Evolutionary conservation across 495 filamentous ascomycete genomes (phyloP).

Genomic region (Penicillium simplicissimum): DNA sequence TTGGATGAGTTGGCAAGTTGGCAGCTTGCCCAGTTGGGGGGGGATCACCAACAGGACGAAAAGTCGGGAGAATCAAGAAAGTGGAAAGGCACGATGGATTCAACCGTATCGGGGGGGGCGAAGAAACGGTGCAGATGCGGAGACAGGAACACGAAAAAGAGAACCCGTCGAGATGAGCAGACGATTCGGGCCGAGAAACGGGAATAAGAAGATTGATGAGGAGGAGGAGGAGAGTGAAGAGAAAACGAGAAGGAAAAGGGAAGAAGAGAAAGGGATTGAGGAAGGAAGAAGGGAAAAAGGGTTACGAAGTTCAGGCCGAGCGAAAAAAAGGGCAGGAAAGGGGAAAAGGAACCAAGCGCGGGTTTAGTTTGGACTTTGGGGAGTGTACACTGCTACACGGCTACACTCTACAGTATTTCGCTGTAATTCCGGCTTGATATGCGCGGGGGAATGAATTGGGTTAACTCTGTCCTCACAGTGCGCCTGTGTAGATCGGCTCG

Average conservation of each 20-base stretch:
- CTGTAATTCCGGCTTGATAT: conserved; percentile 11
- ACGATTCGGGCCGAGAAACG: conserved; percentile 9
- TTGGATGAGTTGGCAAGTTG: conserved; percentile 2
- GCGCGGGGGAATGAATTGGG: neutral
- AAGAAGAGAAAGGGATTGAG: conserved; percentile 11
- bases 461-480: neutral
- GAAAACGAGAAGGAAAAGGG: conserved; percentile 11
- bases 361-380: neutral
- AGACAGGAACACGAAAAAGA: conserved; percentile 20
- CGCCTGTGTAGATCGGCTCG: no score
- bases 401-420: neutral
- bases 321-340: conserved; percentile 17
- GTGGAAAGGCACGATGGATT: neutral
- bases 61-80: neutral
- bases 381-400: neutral
- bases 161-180: conserved; percentile 17
- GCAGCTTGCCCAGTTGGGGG: neutral
- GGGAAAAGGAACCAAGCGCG: conserved; percentile 18
- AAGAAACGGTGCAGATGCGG: neutral
- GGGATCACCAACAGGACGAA: neutral
- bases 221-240: conserved; percentile 17
- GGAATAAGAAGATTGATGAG: neutral
- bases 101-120: neutral
- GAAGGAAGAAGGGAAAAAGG: conserved; percentile 22
- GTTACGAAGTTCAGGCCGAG: neutral